A percentile compares a stretch with the other conserved stretches of the same genome.
Conservation (phyloP, 495 filamentous ascomycete genomes). For the Bacidia rubella region DNA sequence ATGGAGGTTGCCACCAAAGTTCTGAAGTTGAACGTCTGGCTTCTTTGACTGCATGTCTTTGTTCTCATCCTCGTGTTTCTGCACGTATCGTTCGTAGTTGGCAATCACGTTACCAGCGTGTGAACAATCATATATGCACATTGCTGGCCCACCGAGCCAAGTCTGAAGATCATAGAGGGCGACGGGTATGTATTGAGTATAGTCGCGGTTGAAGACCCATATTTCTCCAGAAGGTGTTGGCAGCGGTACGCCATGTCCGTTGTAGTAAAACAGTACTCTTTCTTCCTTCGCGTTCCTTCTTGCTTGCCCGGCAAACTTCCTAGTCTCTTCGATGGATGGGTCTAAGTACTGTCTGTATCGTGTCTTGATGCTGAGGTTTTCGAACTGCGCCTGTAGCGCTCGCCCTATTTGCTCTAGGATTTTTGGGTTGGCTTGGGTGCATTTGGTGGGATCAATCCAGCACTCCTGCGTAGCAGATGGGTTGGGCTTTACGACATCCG, state of each 20-base stretch:
- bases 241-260: slow-evolving; percentile 95
- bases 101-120: slow-evolving; percentile 89
- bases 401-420: slow-evolving; percentile 92
- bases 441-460: slow-evolving; percentile 83
- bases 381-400: slow-evolving; percentile 86
- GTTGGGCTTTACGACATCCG: slow-evolving; percentile 87
- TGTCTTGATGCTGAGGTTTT: slow-evolving; percentile 83
- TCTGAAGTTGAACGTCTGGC: slow-evolving; percentile 55
- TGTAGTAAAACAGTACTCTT: slow-evolving; percentile 91
- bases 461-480: slow-evolving; percentile 89
- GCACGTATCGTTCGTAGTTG: slow-evolving; percentile 85
- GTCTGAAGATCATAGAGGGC: slow-evolving; percentile 90
- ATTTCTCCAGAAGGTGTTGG: slow-evolving; percentile 94
- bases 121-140: slow-evolving; percentile 96
- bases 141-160: slow-evolving; percentile 89
- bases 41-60: slow-evolving; percentile 56
- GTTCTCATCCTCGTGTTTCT: slow-evolving; percentile 85
- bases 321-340: slow-evolving; percentile 90
- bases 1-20: slow-evolving; percentile 71
- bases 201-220: slow-evolving; percentile 98
- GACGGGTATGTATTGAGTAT: slow-evolving; percentile 97
- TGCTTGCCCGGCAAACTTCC: slow-evolving; percentile 82
- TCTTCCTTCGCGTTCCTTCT: slow-evolving; percentile 90
- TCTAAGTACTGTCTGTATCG: slow-evolving; percentile 95
- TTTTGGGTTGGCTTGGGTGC: slow-evolving; percentile 57